A percentile compares a stretch with the other conserved stretches of the same genome.
These are phyloP conservation scores for Starmerella powellii DNA, from an alignment of 805 yeast species.

Conservation along the genomic window DNA sequence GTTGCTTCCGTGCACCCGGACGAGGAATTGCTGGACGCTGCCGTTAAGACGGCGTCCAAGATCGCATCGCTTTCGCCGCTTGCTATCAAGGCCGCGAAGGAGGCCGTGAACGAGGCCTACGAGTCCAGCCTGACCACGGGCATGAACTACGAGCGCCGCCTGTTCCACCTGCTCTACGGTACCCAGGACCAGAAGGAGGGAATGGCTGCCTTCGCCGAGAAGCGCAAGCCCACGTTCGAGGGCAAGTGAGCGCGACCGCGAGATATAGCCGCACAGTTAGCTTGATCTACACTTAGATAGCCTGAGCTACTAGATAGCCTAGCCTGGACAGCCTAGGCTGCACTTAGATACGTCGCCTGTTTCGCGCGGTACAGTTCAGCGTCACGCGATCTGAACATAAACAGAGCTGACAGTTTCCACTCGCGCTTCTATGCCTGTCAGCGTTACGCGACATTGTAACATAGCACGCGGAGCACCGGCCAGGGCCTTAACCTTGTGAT, in stretches of 20 bases:
- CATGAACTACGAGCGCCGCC: slow-evolving; percentile 33
- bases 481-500: no score
- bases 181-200: slow-evolving; percentile 39
- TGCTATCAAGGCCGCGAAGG: slow-evolving; percentile 39
- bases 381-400: no score
- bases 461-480: no score
- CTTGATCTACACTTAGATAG: no score
- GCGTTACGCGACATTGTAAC: no score
- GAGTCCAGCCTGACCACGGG: slow-evolving; percentile 34
- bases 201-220: slow-evolving; percentile 40
- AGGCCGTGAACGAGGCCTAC: slow-evolving; percentile 33
- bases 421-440: no score
- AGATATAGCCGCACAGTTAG: no score
- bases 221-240: slow-evolving; percentile 32
- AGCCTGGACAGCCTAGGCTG: no score
- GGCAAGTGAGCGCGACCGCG: slow-evolving; percentile 28
- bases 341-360: no score
- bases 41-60: slow-evolving; percentile 36
- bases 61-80: slow-evolving; percentile 35
- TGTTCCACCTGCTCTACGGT: slow-evolving; percentile 39
- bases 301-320: no score
- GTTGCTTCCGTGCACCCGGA: slow-evolving; percentile 35
- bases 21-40: slow-evolving; percentile 33
- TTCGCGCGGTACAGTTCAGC: no score
- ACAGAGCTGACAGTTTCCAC: no score